phyloP scores from a whole-genome alignment of 495 filamentous ascomycete genomes.

The Glutinoglossum americanum region DNA sequence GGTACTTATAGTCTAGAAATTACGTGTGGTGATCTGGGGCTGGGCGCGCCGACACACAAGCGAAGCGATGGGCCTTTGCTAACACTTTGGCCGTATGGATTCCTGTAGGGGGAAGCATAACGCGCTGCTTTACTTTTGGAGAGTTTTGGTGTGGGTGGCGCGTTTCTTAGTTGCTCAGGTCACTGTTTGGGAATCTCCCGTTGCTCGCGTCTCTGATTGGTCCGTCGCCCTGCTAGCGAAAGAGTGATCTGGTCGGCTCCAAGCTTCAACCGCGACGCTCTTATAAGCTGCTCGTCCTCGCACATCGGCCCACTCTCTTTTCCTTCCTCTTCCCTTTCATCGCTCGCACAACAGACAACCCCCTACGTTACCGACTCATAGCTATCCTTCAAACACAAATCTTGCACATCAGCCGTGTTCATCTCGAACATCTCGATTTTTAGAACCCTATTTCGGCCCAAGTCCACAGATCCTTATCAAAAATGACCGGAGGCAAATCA shows the following conservation, averaged over 20 bases:
- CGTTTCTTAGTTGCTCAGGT: too few relatives aligned
- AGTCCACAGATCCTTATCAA: conserved; percentile 22
- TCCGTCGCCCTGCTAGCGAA: neutral
- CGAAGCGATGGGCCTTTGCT: neutral
- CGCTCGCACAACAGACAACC: conserved; percentile 13
- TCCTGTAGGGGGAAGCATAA: too few relatives aligned
- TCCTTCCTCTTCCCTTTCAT: conserved; percentile 17
- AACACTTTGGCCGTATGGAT: neutral
- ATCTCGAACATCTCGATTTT: conserved; percentile 6
- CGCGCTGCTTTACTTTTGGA: too few relatives aligned
- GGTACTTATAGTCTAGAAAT: conserved; percentile 5
- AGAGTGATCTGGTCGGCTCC: conserved; percentile 6
- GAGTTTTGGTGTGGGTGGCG: too few relatives aligned
- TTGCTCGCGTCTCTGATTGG: neutral
- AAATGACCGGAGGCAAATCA: conserved; percentile 98
- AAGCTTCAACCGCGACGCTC: conserved; percentile 1
- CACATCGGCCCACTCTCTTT: conserved; percentile 10
- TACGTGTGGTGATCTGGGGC: conserved; percentile 2
- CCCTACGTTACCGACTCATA: neutral
- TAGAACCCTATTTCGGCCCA: conserved; percentile 8
- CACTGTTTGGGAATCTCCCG: neutral
- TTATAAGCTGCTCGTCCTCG: conserved; percentile 12
- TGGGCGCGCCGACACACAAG: neutral
- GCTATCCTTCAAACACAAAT: conserved; percentile 3
- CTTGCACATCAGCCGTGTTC: conserved; percentile 8